These are phyloP conservation scores for Mycena kentingensis DNA, from an alignment of 768 basidiomycete species.

Conservation along the genomic window DNA sequence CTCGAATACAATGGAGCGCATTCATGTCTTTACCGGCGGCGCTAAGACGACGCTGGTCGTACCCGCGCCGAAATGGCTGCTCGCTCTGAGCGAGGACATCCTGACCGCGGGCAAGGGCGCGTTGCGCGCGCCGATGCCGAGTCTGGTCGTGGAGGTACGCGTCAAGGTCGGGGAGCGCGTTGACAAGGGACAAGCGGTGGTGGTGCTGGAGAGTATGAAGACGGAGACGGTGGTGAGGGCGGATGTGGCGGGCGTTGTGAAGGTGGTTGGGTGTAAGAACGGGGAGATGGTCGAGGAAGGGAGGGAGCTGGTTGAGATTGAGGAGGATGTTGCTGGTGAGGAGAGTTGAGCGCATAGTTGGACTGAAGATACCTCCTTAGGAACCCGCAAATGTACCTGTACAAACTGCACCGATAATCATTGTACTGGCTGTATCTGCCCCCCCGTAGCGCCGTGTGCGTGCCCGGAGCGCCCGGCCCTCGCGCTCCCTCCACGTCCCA, in stretches of 20 bases:
- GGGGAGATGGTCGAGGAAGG: conserved; percentile 95
- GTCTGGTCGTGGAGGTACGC: conserved; percentile 85
- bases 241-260: conserved; percentile 67
- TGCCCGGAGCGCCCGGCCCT: no score
- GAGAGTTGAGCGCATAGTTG: no score
- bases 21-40: conserved; percentile 73
- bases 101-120: conserved; percentile 60
- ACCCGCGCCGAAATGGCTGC: conserved; percentile 72
- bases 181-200: conserved; percentile 76
- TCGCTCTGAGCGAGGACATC: conserved; percentile 64
- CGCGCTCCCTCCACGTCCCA: no score
- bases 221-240: conserved; percentile 89
- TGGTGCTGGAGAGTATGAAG: conserved; percentile 96
- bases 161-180: conserved; percentile 79
- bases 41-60: conserved; percentile 65
- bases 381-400: no score
- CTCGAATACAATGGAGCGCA: conserved; percentile 63
- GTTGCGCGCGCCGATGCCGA: conserved; percentile 88
- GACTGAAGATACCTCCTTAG: no score
- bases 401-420: no score
- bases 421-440: background rate
- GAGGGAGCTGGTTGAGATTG: conserved; percentile 71
- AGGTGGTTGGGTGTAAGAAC: conserved; percentile 70
- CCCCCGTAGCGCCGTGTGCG: no score
- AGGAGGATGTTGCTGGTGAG: conserved; percentile 36